Base-by-base conservation (phyloP, 192 early-diverging fungal species). In the Coemansia sp. region DNA sequence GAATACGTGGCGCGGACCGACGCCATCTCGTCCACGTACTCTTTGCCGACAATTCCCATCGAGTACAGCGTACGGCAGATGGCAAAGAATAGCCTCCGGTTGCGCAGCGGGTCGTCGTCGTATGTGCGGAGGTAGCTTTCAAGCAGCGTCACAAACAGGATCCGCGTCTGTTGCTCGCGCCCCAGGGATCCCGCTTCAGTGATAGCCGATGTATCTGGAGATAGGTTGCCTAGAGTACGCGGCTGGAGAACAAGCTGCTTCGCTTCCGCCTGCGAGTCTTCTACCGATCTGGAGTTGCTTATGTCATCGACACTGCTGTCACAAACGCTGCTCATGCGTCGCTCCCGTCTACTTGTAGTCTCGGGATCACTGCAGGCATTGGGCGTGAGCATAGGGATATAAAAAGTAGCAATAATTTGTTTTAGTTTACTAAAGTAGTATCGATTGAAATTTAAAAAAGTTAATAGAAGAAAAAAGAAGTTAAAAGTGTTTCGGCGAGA, bases 61-160 rank as follows among this genome's bases (percentile, higher is more conserved):
- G 86, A 82, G 36, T 85, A 89, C 13, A 98, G 81, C 7, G 92
- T 95, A 53, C 91, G 89, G 70, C 96, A 97, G 35, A 98, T 90
- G 14, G 92, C 79, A 66, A 91, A 93, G 65, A 98, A 98, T 17
- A 97, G 79, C 41, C 87, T 80, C 24, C 90, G 90, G 71, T 95
- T 97, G 48, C 89, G 87, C 72, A 95, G 88, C 2, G 93, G 92
- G 41, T 88, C 87, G 54, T 94, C 88, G 73, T 94, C 94, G 77
- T 97, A 96, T 21, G 94, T 75, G 36, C 87, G 75, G 70, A 94
- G 95, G 83, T 95, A 98, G 70, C 93, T 93, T 63, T 98, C 96
- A 2, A 98, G 84, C 21, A 98, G 75, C 21, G 93, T 90, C 0
- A 96, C 95, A 16, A 98, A 84, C 0, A 98, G 75, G 36, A 98